Conservation (phyloP, 192 early-diverging fungal species). For the Phlyctochytrium bullatum region DNA sequence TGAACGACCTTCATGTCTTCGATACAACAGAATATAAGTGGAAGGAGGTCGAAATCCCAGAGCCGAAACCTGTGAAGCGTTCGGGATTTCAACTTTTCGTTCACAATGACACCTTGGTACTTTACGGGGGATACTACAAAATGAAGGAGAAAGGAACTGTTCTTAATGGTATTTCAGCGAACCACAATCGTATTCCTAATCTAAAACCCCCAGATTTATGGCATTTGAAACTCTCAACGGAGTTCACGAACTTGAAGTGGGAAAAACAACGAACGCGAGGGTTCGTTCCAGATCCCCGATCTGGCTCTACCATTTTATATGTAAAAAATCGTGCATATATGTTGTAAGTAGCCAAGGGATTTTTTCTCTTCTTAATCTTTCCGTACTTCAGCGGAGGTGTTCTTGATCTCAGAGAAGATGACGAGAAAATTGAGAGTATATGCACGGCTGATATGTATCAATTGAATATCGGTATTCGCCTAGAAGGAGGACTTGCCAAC, state of each 20-base stretch:
- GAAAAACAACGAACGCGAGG: conserved; percentile 61
- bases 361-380: too few species aligned
- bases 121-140: conserved; percentile 74
- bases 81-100: conserved; percentile 64
- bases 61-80: conserved; percentile 45
- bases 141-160: conserved; percentile 59
- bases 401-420: conserved; percentile 60
- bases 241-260: conserved; percentile 57
- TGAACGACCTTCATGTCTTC: conserved; percentile 70
- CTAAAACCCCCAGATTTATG: conserved; percentile 48
- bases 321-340: conserved; percentile 61
- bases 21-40: conserved; percentile 61
- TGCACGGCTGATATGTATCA: conserved; percentile 54
- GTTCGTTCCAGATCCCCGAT: conserved; percentile 25
- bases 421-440: conserved; percentile 57
- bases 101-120: conserved; percentile 46
- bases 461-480: conserved; percentile 57
- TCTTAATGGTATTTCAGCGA: conserved; percentile 39
- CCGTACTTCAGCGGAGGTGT: conserved; percentile 61
- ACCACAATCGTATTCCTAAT: not conserved
- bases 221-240: conserved; percentile 59
- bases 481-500: too few species aligned
- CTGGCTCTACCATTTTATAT: conserved; percentile 54
- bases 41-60: conserved; percentile 41
- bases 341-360: conserved; percentile 33